Conservation (phyloP, 257 asterid genomes). For the Fraxinus cuspidata region DNA sequence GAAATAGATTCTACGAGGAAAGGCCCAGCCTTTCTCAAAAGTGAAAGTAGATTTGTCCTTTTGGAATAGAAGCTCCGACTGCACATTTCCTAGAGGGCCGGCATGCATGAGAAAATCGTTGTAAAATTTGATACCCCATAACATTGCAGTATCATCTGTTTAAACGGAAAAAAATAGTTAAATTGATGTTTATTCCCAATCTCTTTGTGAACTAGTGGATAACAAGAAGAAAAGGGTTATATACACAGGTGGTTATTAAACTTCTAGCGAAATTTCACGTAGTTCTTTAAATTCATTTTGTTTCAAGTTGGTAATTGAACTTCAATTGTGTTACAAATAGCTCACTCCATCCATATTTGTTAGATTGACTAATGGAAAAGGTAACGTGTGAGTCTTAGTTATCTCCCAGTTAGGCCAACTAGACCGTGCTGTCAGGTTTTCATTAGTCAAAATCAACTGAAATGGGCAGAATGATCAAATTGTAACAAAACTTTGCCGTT, state of each 20-base stretch:
- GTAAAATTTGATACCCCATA: conserved; percentile 26
- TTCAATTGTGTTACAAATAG: background rate
- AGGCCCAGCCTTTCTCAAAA: conserved; percentile 85
- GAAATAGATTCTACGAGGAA: conserved; percentile 79
- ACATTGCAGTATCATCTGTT: conserved; percentile 47
- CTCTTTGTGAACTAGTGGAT: background rate
- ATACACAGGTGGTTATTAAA: background rate
- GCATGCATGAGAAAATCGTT: conserved; percentile 46
- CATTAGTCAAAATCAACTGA: background rate
- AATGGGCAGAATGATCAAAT: background rate
- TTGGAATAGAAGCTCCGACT: conserved; percentile 46
- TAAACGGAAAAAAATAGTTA: background rate
- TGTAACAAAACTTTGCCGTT: background rate
- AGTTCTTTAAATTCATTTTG: background rate
- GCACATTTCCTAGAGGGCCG: conserved; percentile 52
- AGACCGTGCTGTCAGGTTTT: background rate
- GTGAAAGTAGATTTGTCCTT: conserved; percentile 55
- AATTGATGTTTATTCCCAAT: background rate
- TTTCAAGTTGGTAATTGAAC: background rate
- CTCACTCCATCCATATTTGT: background rate
- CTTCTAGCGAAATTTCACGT: background rate
- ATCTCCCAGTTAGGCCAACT: no score
- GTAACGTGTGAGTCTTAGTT: background rate
- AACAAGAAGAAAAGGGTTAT: background rate
- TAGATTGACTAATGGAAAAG: background rate